Evolutionary conservation across 208 protist genomes (phyloP), one percentile per base, ranked within the genome.

Genomic region (Crithidia expoeki): DNA sequence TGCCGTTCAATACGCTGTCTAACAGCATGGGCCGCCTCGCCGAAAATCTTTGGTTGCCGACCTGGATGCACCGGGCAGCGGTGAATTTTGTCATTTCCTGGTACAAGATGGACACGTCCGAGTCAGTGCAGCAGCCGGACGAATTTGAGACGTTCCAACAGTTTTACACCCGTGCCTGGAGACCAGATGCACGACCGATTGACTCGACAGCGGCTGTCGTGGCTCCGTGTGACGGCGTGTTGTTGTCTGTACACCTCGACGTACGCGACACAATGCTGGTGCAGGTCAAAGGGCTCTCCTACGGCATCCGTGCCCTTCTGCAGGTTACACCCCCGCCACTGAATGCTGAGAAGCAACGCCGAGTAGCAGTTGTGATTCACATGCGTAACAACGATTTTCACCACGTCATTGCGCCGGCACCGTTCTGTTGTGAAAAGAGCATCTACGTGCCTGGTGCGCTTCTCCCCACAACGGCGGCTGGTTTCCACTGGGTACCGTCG

Each of bases 271-370:
- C 46, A 12, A 62, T 69, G 36, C 38, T 96, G 49, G 75, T 93
- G 46, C 92, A 94, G 69, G 88, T 96, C 6, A 96, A 96, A 74
- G 92, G 92, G 38, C 49, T 88, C 34, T 76, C 64, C 5, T 94
- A 94, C 74, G 79, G 77, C 59, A 61, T 91, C 30, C 79, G 80
- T 17, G 63, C 81, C n/a, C 80, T 96, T 27, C 74, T 96, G 46
- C 88, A 86, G 38, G 46, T 63, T 2, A 65, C 55, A 12, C 71
- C 72, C 21, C 68, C 78, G 23, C 69, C 61, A 32, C 59, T 86
- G 27, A 64, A 81, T 25, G 36, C 55, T 30, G 68, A 69, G 17
- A 76, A 55, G 36, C 46, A 79, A 19, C 84, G 83, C 44, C 92
- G 89, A 21, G 74, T 92, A 4, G 85, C 84, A 0, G 79, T 88